Base-by-base conservation (phyloP, 768 basidiomycete genomes). In the Naganishia vaughanmartiniae region DNA sequence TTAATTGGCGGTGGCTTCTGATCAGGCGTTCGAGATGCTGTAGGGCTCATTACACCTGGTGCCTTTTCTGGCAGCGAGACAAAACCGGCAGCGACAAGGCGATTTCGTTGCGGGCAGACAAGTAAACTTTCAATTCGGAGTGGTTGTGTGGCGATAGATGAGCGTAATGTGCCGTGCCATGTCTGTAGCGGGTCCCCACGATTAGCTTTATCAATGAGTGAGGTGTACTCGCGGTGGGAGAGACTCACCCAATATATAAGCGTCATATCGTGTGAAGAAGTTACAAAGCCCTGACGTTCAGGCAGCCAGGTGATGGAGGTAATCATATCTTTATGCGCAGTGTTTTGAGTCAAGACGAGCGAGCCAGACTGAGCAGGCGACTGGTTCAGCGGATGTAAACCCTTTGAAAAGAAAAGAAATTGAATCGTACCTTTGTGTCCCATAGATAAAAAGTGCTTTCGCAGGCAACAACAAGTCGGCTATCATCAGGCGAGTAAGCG, bases 401-500 rank as follows among this genome's bases (percentile, higher is more conserved):
- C 57, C 0, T n/a, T 21, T 24, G 33, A 33, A 28, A 39, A 9
- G 15, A 15, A 11, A 45, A 48, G 45, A 54, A 30, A 56, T 60
- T 42, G 17, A 54, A 11, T 2, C 78, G 77, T 74, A 93, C 95
- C 86, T 89, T 87, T 42, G 89, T 85, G 79, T 95, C 89, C 93
- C 93, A 99, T 76, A 98, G 84, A 83, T 90, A 89, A 80, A 99
- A 89, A 58, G 83, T 80, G 56, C 89, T 84, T 73, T 97, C 93
- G 28, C 92, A 85, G 48, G 89, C 88, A 7, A 92, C 93, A 54
- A 96, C 85, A 71, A 99, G 83, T 73, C 90, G 85, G 24, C 86
- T 83, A 77, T 94, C 93, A 76, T 98, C 92, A 65, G 89, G 84
- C 31, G 96, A 97, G 94, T 95, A 99, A 0, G 93, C 89, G 70